Evolutionary conservation across 345 rosid species (phyloP), one percentile per base, ranked within the genome.

Genomic region (Turnera subulata): DNA sequence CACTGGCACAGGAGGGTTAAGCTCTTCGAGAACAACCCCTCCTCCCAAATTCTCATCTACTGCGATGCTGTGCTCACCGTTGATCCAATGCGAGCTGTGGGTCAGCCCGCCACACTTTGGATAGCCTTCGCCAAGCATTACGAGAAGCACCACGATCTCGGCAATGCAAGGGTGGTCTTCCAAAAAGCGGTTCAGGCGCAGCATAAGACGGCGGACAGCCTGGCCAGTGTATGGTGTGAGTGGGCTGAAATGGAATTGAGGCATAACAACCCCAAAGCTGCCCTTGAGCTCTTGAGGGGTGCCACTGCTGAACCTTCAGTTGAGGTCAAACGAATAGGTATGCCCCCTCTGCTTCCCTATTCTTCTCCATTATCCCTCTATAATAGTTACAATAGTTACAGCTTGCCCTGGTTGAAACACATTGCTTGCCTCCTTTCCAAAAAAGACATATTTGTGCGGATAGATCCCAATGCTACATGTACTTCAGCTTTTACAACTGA

Each of bases 191-290:
- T 85, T 56, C 99, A 93, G 60, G 97, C 86, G 37, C 89, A 93
- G 66, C 89, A 83, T 75, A 89, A 89, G 64, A 67, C 74, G 11
- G 89, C 89, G 33, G 99, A 93, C 64, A 88, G 89, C 74, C 84
- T 89, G 53, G 99, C 99, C 20, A 87, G 91, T 46, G 77, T 85
- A 24, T 89, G 97, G 97, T 88, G 97, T 62, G 97, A 85, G 77
- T 93, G 99, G 99, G 88, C 99, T 16, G 97, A 93, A 76, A 89
- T 89, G 97, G 99, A 93, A 66, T 32, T 93, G 53, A 84, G 87
- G 62, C 87, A 93, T 67, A 76, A 84, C 61, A 93, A 87, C 73
- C 82, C 89, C 69, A 80, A 81, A 60, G 92, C 82, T 63, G 99
- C 97, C 12, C 61, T 93, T 55, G 96, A 89, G 76, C 73, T 87